These are phyloP conservation scores for Bimuria novae-zelandiae DNA, from an alignment of 2,329 filamentous ascomycete species.

Conservation along the genomic window DNA sequence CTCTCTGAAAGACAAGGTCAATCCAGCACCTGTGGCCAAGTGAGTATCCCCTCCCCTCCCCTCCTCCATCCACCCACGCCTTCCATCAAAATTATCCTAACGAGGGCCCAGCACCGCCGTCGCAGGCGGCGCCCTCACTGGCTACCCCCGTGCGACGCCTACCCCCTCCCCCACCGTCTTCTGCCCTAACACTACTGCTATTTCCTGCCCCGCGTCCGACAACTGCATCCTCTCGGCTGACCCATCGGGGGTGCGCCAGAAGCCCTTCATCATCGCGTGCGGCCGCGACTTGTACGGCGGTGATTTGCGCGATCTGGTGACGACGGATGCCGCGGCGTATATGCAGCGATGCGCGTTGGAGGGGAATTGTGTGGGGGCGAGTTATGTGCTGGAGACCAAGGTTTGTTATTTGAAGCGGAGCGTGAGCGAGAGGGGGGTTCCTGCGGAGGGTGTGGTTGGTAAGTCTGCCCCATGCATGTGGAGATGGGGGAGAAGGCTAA, in stretches of 20 bases:
- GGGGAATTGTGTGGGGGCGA: background rate
- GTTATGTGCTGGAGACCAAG: background rate
- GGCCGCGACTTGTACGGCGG: background rate
- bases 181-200: background rate
- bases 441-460: background rate
- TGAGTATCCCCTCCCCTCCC: background rate
- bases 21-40: background rate
- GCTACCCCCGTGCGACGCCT: background rate
- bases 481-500: background rate
- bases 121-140: background rate
- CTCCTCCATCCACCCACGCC: background rate
- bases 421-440: background rate
- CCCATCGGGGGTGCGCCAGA: background rate
- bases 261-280: background rate
- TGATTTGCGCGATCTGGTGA: background rate
- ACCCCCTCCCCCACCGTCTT: background rate
- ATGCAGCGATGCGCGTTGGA: background rate
- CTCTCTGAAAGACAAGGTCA: background rate
- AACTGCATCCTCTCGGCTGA: background rate
- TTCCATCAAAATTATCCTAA: background rate
- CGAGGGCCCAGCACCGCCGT: background rate
- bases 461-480: background rate
- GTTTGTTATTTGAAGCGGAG: background rate
- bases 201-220: background rate
- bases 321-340: background rate